phyloP scores from a whole-genome alignment of 306 rosid species.

The Cucumis melo region DNA sequence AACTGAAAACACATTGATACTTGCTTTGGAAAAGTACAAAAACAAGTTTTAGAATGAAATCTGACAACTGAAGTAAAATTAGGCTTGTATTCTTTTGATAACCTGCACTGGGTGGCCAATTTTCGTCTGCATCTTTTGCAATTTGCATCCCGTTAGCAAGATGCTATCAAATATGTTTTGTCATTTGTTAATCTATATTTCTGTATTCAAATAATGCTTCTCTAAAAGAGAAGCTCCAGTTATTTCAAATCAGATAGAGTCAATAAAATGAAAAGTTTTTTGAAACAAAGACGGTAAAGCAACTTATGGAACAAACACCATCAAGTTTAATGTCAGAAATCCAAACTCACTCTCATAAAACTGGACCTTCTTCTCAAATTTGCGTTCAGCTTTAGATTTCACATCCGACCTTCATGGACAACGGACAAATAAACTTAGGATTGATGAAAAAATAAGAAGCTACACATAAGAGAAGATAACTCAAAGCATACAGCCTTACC shows the following conservation, averaged over 20 bases:
- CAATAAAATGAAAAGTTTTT: neutral
- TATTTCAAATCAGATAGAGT: neutral
- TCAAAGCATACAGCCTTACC: neutral
- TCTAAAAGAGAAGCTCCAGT: too few relatives aligned
- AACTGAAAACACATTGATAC: neutral
- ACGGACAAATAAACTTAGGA: neutral
- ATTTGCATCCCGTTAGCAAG: neutral
- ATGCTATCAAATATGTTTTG: neutral
- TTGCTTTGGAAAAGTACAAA: neutral
- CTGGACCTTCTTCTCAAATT: constrained; percentile 1
- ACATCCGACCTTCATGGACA: neutral
- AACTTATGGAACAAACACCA: neutral
- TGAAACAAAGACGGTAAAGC: neutral
- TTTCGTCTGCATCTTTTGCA: neutral
- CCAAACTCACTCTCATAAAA: constrained; percentile 5
- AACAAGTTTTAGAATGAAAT: neutral
- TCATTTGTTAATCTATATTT: neutral
- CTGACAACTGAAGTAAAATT: neutral
- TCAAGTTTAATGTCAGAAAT: neutral
- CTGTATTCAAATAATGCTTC: neutral
- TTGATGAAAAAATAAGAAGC: neutral
- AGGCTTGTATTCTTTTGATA: neutral
- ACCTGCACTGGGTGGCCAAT: neutral
- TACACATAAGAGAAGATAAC: neutral
- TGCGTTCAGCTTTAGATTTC: neutral